Evolutionary conservation across 192 early-diverging fungal genomes (phyloP).

Genomic region (Coemansia guatemalensis): DNA sequence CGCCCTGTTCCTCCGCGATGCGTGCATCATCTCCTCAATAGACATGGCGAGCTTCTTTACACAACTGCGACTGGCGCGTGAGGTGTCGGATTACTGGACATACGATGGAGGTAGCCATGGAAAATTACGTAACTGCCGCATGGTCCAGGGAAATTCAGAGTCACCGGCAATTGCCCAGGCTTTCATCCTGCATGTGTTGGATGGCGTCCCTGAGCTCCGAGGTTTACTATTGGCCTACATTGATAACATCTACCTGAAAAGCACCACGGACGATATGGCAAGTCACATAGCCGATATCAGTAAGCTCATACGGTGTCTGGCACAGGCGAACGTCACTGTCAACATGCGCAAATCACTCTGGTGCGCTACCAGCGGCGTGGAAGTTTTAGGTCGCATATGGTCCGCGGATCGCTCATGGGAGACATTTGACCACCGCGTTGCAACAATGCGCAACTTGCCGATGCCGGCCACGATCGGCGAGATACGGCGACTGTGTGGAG

Average conservation of each 20-base stretch:
- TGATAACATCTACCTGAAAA: conserved; percentile 37
- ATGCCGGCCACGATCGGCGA: conserved; percentile 13
- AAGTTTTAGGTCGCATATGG: conserved; percentile 5
- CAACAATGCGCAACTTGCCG: conserved; percentile 2
- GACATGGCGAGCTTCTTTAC: conserved; percentile 11
- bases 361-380: conserved; percentile 1
- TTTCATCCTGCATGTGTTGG: conserved; percentile 10
- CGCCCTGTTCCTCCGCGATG: conserved; percentile 6
- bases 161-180: conserved; percentile 23
- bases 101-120: not conserved
- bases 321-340: conserved; percentile 12
- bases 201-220: not conserved
- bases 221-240: conserved; percentile 22
- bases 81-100: conserved; percentile 9
- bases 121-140: not conserved
- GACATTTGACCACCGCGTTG: conserved; percentile 18
- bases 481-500: conserved; percentile 15
- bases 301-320: not conserved
- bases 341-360: conserved; percentile 24
- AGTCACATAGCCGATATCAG: conserved; percentile 22
- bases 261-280: not conserved
- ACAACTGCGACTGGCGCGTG: not conserved
- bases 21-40: not conserved
- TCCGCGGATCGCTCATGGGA: conserved; percentile 11
- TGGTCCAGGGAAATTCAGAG: conserved; percentile 27